These are phyloP conservation scores for Aspergillus sp. DNA, from an alignment of 2,329 filamentous ascomycete species.

Conservation along the genomic window DNA sequence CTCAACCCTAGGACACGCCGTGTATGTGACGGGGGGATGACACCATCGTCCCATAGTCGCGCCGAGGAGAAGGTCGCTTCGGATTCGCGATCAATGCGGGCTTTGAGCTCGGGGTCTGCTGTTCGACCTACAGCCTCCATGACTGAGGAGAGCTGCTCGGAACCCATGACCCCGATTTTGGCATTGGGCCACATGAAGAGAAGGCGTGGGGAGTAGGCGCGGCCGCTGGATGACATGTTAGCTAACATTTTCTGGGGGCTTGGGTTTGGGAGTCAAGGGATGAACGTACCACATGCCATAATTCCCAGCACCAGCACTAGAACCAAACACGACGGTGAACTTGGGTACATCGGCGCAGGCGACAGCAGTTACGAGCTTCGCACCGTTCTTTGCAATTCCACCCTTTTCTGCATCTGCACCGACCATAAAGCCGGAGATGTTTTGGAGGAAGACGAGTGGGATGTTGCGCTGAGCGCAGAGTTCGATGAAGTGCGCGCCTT, in stretches of 20 bases:
- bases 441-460: conserved; percentile 90
- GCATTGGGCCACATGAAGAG: conserved; percentile 98
- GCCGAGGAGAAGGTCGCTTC: conserved; percentile 87
- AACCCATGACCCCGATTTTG: conserved; percentile 94
- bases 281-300: conserved; percentile 86
- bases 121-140: conserved; percentile 92
- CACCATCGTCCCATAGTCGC: conserved; percentile 84
- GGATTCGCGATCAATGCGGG: conserved; percentile 84
- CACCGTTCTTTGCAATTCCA: conserved; percentile 96
- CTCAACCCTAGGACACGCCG: conserved; percentile 70
- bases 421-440: conserved; percentile 98
- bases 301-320: conserved; percentile 89
- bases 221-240: conserved; percentile 57
- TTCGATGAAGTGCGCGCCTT: conserved; percentile 96
- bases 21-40: conserved; percentile 76
- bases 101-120: conserved; percentile 75
- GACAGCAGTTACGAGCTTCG: conserved; percentile 93
- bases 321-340: conserved; percentile 94
- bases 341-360: conserved; percentile 94
- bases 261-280: neutral
- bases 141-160: conserved; percentile 84
- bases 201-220: conserved; percentile 88
- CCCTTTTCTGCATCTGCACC: conserved; percentile 87
- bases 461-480: conserved; percentile 87
- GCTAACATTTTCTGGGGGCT: neutral